These are phyloP conservation scores for Triangularia setosa DNA, from an alignment of 2,329 filamentous ascomycete genomes.

Conservation along the genomic window DNA sequence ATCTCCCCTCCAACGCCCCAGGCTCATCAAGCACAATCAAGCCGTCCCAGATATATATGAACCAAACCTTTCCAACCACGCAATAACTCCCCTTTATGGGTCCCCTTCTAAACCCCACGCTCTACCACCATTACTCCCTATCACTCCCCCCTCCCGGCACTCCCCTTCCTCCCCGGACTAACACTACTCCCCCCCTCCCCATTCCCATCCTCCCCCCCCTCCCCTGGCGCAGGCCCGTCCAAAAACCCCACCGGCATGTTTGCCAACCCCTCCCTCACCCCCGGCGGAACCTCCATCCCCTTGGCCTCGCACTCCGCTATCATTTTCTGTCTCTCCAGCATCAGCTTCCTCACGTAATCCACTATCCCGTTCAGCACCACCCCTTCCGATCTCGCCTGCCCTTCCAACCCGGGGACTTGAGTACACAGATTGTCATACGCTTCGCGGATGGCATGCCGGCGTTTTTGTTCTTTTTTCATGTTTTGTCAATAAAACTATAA, in stretches of 20 bases:
- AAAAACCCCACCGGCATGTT: neutral
- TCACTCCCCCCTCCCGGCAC: neutral
- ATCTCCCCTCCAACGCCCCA: neutral
- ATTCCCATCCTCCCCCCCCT: neutral
- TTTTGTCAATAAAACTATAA: too few species aligned
- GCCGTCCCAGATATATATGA: neutral
- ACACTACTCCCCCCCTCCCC: neutral
- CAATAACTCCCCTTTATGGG: neutral
- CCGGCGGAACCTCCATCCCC: slow-evolving; percentile 51
- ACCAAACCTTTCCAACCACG: neutral
- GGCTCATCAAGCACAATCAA: neutral
- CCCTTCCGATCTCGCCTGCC: slow-evolving; percentile 80
- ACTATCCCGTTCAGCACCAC: slow-evolving; percentile 72
- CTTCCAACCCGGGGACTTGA: slow-evolving; percentile 76
- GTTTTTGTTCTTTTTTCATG: slow-evolving; percentile 33
- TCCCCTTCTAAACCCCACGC: too few species aligned
- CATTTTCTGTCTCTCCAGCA: slow-evolving; percentile 55
- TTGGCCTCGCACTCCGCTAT: slow-evolving; percentile 55
- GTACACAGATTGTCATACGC: slow-evolving; percentile 79
- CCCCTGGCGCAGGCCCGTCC: neutral
- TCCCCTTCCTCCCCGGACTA: neutral
- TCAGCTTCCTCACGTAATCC: slow-evolving; percentile 58
- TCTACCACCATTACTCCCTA: neutral
- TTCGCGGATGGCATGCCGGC: slow-evolving; percentile 63
- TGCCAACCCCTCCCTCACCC: slow-evolving; percentile 24